A percentile compares a stretch with the other conserved stretches of the same genome.
phyloP scores from a whole-genome alignment of 2,329 filamentous ascomycete species.

The Albifimbria verrucaria region DNA sequence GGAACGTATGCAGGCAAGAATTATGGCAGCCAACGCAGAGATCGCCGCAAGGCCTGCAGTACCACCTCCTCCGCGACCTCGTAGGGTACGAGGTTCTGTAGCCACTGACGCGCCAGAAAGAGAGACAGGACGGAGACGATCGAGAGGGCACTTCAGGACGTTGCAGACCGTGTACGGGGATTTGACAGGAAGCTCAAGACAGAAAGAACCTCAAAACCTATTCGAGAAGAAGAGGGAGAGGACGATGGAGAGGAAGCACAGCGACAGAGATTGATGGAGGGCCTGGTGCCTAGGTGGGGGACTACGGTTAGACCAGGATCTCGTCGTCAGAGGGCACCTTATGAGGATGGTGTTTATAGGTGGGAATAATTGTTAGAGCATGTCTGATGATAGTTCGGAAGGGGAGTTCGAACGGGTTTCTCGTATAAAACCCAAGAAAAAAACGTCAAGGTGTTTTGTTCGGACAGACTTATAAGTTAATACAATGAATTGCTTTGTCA shows the following conservation, averaged over 20 bases:
- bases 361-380: no score
- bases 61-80: no score
- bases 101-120: neutral
- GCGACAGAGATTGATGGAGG: neutral
- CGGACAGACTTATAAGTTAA: no score
- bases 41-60: neutral
- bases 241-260: neutral
- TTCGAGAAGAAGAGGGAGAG: no score
- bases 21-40: neutral
- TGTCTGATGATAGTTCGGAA: no score
- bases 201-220: neutral
- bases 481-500: no score
- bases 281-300: neutral
- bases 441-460: no score
- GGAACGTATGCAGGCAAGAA: neutral
- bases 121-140: neutral
- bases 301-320: neutral
- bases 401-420: no score
- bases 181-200: neutral
- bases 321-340: neutral
- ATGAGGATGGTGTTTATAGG: neutral
- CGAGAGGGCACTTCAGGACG: neutral
- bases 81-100: no score
- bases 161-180: neutral
- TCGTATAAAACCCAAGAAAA: no score